These are phyloP conservation scores for Ogataea parapolymorpha DNA, from an alignment of 805 yeast species.

Conservation along the genomic window DNA sequence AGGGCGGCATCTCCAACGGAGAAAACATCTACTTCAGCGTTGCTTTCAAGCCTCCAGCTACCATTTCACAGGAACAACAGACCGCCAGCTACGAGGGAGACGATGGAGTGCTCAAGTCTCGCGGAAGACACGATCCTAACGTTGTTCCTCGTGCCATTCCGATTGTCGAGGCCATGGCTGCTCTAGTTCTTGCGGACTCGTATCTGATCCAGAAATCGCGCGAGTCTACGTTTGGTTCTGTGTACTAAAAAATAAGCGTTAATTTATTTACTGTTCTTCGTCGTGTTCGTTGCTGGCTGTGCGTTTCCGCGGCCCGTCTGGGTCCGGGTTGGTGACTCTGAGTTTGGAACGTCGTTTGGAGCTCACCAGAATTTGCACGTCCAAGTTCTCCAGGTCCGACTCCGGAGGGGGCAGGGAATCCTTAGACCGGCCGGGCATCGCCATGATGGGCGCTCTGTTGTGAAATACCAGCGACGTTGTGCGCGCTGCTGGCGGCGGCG, in stretches of 20 bases:
- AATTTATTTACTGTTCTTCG: constrained; percentile 8
- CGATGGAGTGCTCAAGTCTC: constrained; percentile 85
- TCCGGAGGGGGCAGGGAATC: constrained; percentile 26
- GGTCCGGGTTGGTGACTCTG: constrained; percentile 60
- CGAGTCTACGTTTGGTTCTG: constrained; percentile 46
- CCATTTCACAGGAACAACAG: constrained; percentile 88
- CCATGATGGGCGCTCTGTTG: constrained; percentile 8
- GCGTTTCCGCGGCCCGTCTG: constrained; percentile 33
- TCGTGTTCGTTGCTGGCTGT: constrained; percentile 30
- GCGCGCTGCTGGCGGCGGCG: constrained; percentile 12
- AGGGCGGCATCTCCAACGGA: constrained; percentile 97
- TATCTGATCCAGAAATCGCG: constrained; percentile 83
- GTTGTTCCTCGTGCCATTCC: constrained; percentile 99
- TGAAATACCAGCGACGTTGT: constrained; percentile 16
- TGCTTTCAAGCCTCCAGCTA: constrained; percentile 98
- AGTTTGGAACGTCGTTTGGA: constrained; percentile 59
- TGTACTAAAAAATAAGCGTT: constrained; percentile 19
- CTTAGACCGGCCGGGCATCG: constrained; percentile 20
- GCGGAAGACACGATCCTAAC: constrained; percentile 98
- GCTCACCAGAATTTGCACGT: constrained; percentile 70
- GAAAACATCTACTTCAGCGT: constrained; percentile 92
- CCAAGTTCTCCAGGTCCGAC: constrained; percentile 47
- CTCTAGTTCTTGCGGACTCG: constrained; percentile 88
- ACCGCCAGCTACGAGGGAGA: constrained; percentile 89
- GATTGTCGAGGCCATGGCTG: constrained; percentile 97